Evolutionary conservation across 1,284 basidiomycete species (phyloP).

Genomic region (Afroboletus lepidellus): DNA sequence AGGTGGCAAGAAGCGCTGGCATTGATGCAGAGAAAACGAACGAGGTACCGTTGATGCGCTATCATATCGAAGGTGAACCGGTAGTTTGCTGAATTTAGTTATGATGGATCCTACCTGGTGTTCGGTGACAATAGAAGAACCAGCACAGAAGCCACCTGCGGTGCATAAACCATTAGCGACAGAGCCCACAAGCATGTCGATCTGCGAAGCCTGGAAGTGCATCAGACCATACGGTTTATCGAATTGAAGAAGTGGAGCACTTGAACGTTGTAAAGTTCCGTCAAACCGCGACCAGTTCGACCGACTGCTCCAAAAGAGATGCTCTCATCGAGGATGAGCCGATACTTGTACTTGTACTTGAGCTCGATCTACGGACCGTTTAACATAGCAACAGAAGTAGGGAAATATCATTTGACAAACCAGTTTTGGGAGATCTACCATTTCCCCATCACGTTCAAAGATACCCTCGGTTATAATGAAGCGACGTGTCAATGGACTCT

Average conservation of each 20-base stretch:
- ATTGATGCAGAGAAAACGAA: slow-evolving; percentile 97
- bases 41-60: slow-evolving; percentile 96
- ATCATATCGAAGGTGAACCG: slow-evolving; percentile 7
- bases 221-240: slow-evolving; percentile 5
- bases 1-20: slow-evolving; percentile 87
- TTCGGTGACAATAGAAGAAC: slow-evolving; percentile 78
- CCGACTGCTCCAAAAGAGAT: slow-evolving; percentile 94
- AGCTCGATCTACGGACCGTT: slow-evolving; percentile 73
- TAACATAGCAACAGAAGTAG: neutral
- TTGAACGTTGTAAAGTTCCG: slow-evolving; percentile 90
- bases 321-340: slow-evolving; percentile 92
- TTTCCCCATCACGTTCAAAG: slow-evolving; percentile 92
- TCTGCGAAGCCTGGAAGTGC: slow-evolving; percentile 56
- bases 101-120: slow-evolving; percentile 67
- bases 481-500: slow-evolving; percentile 79
- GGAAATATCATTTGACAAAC: slow-evolving; percentile 47
- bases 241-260: slow-evolving; percentile 43
- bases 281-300: slow-evolving; percentile 89
- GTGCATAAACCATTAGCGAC: slow-evolving; percentile 84
- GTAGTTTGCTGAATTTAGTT: neutral
- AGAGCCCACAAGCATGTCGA: slow-evolving; percentile 85
- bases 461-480: slow-evolving; percentile 98
- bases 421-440: slow-evolving; percentile 88
- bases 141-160: slow-evolving; percentile 94
- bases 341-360: slow-evolving; percentile 94